These are phyloP conservation scores for Linnemannia hyalina DNA, from an alignment of 192 early-diverging fungal genomes.

Conservation along the genomic window DNA sequence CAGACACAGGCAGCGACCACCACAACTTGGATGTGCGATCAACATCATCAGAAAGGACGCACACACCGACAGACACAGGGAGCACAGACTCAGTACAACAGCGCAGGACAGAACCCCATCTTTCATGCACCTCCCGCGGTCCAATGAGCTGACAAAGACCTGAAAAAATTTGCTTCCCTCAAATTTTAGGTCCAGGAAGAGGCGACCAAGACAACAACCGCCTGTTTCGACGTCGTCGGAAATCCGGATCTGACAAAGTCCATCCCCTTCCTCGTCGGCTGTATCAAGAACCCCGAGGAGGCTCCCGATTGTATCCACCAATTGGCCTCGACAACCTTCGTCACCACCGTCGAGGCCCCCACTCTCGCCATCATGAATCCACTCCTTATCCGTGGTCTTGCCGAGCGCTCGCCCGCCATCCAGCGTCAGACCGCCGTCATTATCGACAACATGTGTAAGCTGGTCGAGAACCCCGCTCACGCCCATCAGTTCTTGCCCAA, in stretches of 20 bases:
- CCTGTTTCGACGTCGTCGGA: conserved; percentile 71
- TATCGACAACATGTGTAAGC: conserved; percentile 91
- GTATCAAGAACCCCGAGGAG: conserved; percentile 80
- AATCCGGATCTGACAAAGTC: conserved; percentile 82
- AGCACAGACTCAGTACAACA: not conserved
- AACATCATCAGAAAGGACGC: too few species aligned
- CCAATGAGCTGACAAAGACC: conserved; percentile 65
- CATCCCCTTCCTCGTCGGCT: conserved; percentile 75
- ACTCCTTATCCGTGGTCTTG: conserved; percentile 72
- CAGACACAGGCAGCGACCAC: not conserved
- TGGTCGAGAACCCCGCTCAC: conserved; percentile 82
- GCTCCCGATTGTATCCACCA: conserved; percentile 81
- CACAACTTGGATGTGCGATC: not conserved
- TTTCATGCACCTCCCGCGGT: conserved; percentile 44
- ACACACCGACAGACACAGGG: too few species aligned
- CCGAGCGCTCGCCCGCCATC: conserved; percentile 74
- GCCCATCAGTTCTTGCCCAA: conserved; percentile 82
- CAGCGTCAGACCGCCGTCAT: conserved; percentile 80
- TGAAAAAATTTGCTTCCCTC: not conserved
- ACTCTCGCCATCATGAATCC: conserved; percentile 85
- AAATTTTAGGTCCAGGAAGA: conserved; percentile 39
- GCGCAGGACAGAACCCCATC: not conserved
- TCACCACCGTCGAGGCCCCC: conserved; percentile 76
- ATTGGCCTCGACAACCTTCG: conserved; percentile 82
- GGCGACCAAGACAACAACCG: conserved; percentile 74